Evolutionary conservation across 2,329 filamentous ascomycete species (phyloP), one percentile per base, ranked within the genome.

Genomic region (Nothophaeocryptopus gaeumannii): DNA sequence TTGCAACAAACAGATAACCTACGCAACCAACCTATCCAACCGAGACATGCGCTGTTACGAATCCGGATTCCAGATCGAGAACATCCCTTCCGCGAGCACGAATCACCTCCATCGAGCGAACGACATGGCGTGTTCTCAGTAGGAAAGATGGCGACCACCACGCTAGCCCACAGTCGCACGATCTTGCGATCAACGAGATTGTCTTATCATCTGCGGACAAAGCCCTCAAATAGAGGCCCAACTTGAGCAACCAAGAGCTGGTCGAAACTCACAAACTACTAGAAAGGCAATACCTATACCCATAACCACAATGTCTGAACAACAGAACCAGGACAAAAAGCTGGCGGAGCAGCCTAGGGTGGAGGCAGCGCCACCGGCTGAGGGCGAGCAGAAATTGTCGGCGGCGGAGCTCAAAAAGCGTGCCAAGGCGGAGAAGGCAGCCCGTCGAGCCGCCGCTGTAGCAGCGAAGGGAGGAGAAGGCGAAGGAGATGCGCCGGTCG

Each of bases 351-450:
- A 51, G 14, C 32, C 53, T n/a, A 54, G 53, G 16, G 48, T 45
- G 12, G 63, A 58, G 29, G 36, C 44, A 14, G 5, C 45, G n/a
- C 29, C 39, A 35, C 15, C 42, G 8, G 30, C 51, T 5, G 34
- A 43, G 26, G 40, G 33, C 32, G 65, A 70, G 39, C 62, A 67
- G 61, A 87, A 88, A 67, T 74, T 88, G 30, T 83, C 86, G 1
- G 79, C 80, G 32, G 89, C 89, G 14, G 87, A 95, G 70, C 67
- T 95, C 64, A 97, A 97, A 73, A 92, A 91, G 63, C 84, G 83
- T 67, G 86, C 86, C 54, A 92, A 96, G 69, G 91, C 89, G 30
- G 92, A 96, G 68, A 97, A 96, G 74, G 86, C 88, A 45, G 90
- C 90, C 39, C 80, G 89, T 54, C 81, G 92, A 73, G 89, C 87